phyloP scores from a whole-genome alignment of 495 filamentous ascomycete species.

The Aspergillus baeticus region DNA sequence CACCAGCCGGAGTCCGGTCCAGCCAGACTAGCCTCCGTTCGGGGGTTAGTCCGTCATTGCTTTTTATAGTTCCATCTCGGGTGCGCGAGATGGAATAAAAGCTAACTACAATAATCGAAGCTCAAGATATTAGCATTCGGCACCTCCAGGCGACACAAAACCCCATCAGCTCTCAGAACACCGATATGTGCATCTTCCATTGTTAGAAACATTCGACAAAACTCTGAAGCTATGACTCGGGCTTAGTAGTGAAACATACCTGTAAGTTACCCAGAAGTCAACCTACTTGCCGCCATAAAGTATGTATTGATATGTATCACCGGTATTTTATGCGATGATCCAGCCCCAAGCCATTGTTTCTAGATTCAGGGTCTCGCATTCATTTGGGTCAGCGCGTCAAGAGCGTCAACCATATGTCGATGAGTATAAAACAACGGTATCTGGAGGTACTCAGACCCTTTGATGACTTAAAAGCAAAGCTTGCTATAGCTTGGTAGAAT shows the following conservation, averaged over 20 bases:
- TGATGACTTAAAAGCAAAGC: not conserved
- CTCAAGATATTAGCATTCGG: no score
- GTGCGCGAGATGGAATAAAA: not conserved
- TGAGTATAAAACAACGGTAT: no score
- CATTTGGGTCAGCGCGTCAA: not conserved
- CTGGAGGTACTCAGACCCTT: no score
- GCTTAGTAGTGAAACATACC: no score
- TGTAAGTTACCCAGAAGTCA: no score
- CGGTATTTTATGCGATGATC: not conserved
- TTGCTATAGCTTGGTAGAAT: not conserved
- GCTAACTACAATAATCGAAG: no score
- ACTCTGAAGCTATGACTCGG: no score
- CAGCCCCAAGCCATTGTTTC: not conserved
- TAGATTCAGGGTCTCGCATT: constrained; percentile 4
- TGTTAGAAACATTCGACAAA: no score
- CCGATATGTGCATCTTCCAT: no score
- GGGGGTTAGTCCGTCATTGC: constrained; percentile 13
- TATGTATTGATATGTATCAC: not conserved
- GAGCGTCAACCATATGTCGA: no score
- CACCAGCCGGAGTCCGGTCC: constrained; percentile 20
- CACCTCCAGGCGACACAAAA: no score
- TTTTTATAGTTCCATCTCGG: constrained; percentile 10
- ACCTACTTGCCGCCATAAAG: not conserved
- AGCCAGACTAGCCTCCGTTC: constrained; percentile 17
- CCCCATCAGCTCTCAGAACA: no score